These are phyloP conservation scores for Aspergillus ostianus DNA, from an alignment of 495 filamentous ascomycete species.

Conservation along the genomic window DNA sequence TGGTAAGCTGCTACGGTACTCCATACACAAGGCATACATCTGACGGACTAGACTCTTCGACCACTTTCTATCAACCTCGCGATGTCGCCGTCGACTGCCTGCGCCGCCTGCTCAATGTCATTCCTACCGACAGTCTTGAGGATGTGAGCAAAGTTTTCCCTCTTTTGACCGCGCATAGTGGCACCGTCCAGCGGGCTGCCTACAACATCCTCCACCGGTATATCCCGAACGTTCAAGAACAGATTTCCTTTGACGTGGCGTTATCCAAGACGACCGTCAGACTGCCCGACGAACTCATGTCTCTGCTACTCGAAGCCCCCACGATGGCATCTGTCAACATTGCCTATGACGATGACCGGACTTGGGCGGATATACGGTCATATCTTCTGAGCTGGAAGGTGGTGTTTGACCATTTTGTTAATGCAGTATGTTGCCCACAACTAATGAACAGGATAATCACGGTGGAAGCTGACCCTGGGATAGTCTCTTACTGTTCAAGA, in stretches of 20 bases:
- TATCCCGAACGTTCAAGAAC: conserved; percentile 73
- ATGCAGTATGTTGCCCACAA: conserved; percentile 52
- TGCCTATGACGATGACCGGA: conserved; percentile 35
- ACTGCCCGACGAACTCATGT: conserved; percentile 68
- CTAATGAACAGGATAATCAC: not conserved
- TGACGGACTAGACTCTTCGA: conserved; percentile 41
- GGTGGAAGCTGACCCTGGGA: not conserved
- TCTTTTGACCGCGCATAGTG: conserved; percentile 72
- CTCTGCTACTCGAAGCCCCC: conserved; percentile 57
- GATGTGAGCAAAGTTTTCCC: conserved; percentile 64
- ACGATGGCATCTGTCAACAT: conserved; percentile 49
- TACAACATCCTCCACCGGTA: conserved; percentile 77
- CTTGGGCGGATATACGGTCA: conserved; percentile 52
- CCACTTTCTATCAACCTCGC: conserved; percentile 59
- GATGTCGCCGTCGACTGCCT: conserved; percentile 69
- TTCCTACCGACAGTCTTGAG: conserved; percentile 55
- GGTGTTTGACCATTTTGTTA: conserved; percentile 81
- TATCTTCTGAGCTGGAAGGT: conserved; percentile 93
- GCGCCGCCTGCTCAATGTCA: conserved; percentile 56
- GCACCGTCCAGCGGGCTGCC: conserved; percentile 71
- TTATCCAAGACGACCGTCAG: conserved; percentile 67
- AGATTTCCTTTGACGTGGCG: conserved; percentile 78
- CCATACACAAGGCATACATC: conserved; percentile 3
- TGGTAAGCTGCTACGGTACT: conserved; percentile 29
- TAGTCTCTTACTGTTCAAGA: conserved; percentile 74